A percentile compares a stretch with the other conserved stretches of the same genome.
phyloP scores from a whole-genome alignment of 1,139 yeast species.

The Yamadazyma sp. region DNA sequence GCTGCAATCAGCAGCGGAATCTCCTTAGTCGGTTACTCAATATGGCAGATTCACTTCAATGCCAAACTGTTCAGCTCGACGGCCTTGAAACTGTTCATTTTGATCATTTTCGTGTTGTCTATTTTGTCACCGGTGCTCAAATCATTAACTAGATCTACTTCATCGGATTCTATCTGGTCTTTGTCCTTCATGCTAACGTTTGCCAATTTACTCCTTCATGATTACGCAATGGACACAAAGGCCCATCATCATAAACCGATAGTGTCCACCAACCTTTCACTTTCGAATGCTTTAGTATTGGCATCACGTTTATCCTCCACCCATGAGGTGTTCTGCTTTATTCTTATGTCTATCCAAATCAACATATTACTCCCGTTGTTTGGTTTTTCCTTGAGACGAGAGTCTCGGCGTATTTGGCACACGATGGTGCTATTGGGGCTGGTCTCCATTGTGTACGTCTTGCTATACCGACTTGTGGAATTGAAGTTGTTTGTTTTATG shows the following conservation, averaged over 20 bases:
- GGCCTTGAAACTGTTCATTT: constrained; percentile 38
- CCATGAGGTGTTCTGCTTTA: constrained; percentile 77
- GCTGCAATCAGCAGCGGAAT: constrained; percentile 25
- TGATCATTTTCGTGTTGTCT: constrained; percentile 69
- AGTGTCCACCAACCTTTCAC: constrained; percentile 76
- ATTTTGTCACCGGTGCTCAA: constrained; percentile 87
- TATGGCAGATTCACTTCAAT: constrained; percentile 13
- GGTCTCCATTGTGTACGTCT: constrained; percentile 22
- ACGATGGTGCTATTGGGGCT: constrained; percentile 23
- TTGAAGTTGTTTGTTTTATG: constrained; percentile 44
- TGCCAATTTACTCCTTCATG: constrained; percentile 66
- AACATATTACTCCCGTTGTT: constrained; percentile 74
- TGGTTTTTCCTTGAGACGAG: constrained; percentile 55
- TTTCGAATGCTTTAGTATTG: constrained; percentile 84
- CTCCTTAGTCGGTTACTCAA: constrained; percentile 29
- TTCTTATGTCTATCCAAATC: constrained; percentile 68
- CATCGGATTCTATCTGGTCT: constrained; percentile 96
- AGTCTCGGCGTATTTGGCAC: constrained; percentile 30
- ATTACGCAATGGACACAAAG: constrained; percentile 51
- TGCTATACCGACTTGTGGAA: constrained; percentile 21
- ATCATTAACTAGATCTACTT: constrained; percentile 83
- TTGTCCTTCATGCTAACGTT: constrained; percentile 75
- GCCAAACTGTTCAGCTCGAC: constrained; percentile 4
- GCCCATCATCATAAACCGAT: constrained; percentile 50
- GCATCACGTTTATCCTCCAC: constrained; percentile 81